Percentiles rank a stretch among this genome's conserved stretches.
These are phyloP conservation scores for Epichloe bromicola DNA, from an alignment of 2,329 filamentous ascomycete genomes.

Conservation along the genomic window DNA sequence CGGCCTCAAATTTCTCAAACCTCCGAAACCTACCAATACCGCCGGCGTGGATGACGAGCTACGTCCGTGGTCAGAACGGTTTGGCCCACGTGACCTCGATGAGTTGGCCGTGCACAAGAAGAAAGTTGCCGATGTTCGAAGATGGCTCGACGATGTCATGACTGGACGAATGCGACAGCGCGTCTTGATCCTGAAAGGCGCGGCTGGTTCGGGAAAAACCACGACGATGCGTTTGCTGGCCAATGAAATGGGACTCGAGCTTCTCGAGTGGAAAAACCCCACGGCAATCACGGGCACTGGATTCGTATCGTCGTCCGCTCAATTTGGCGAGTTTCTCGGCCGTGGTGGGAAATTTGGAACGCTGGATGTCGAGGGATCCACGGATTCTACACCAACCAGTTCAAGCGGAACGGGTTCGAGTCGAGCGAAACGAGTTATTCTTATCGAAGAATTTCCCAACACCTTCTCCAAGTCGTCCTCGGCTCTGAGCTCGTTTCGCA, in stretches of 20 bases:
- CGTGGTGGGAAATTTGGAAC: conserved; percentile 70
- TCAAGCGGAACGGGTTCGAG: conserved; percentile 9
- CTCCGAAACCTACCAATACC: conserved; percentile 18
- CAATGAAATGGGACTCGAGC: conserved; percentile 58
- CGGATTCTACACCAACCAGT: conserved; percentile 16
- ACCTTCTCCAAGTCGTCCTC: conserved; percentile 55
- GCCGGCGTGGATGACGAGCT: conserved; percentile 36
- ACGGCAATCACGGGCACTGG: conserved; percentile 44
- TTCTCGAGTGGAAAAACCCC: conserved; percentile 89
- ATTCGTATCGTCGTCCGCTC: conserved; percentile 56
- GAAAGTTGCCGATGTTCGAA: conserved; percentile 76
- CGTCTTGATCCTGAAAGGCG: conserved; percentile 74
- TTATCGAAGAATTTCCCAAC: conserved; percentile 74
- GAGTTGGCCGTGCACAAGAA: conserved; percentile 91
- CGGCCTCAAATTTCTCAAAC: conserved; percentile 41
- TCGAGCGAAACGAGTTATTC: conserved; percentile 41
- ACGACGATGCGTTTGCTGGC: conserved; percentile 71
- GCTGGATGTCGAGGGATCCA: conserved; percentile 35
- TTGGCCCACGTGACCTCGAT: conserved; percentile 58
- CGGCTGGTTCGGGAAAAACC: conserved; percentile 87
- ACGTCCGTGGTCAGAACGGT: conserved; percentile 80
- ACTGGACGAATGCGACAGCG: conserved; percentile 52
- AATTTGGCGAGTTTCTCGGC: conserved; percentile 87
- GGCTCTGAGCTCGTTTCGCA: conserved; percentile 57
- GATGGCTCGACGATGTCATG: conserved; percentile 69